Conservation (phyloP, 306 rosid species). For the Gastrolobium bilobum region DNA sequence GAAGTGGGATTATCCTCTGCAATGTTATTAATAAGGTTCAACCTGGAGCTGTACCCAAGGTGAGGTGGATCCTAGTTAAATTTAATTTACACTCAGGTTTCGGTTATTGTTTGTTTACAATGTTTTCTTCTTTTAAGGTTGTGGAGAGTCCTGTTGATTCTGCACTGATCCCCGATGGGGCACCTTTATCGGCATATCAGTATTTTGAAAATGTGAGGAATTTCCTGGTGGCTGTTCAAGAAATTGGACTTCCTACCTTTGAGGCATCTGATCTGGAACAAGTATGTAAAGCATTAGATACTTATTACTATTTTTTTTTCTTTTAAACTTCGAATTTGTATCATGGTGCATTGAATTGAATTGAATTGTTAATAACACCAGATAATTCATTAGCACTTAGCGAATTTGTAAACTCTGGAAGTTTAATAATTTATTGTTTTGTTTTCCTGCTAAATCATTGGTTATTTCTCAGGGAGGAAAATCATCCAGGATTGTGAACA, state of each 20-base stretch:
- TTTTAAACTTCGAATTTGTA: not conserved
- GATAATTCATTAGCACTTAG: not conserved
- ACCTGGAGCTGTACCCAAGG: constrained; percentile 94
- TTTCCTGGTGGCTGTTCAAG: constrained; percentile 88
- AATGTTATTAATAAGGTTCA: constrained; percentile 90
- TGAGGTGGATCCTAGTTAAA: constrained; percentile 46
- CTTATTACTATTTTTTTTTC: not conserved
- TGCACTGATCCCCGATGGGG: constrained; percentile 87
- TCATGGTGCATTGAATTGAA: constrained; percentile 32
- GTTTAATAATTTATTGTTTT: constrained; percentile 26
- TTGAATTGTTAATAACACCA: constrained; percentile 10
- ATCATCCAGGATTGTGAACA: constrained; percentile 84
- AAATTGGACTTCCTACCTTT: constrained; percentile 88
- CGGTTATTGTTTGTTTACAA: not conserved
- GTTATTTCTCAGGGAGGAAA: constrained; percentile 80
- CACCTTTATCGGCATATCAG: constrained; percentile 91
- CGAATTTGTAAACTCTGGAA: not conserved
- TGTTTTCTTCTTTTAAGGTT: constrained; percentile 66
- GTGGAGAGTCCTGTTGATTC: constrained; percentile 96
- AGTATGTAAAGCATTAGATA: constrained; percentile 60
- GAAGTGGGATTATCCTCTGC: constrained; percentile 96
- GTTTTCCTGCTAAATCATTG: constrained; percentile 2
- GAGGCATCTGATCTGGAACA: constrained; percentile 99
- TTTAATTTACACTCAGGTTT: constrained; percentile 15
- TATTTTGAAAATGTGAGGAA: constrained; percentile 97